These are phyloP conservation scores for Saccharomyces pastorianus DNA, from an alignment of 1,139 yeast genomes.

Conservation along the genomic window DNA sequence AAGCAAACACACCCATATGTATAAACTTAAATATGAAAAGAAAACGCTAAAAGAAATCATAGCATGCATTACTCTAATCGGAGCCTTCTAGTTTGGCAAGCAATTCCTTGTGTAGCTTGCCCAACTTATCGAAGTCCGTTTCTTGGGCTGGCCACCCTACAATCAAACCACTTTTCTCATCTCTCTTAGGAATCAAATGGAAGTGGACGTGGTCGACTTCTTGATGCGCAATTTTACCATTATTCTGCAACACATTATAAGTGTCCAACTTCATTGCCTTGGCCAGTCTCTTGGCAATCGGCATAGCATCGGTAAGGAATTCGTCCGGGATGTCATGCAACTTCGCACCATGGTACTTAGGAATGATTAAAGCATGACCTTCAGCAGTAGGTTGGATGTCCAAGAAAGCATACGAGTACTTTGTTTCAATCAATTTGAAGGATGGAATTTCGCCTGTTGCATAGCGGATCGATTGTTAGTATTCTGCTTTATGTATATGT, in stretches of 20 bases:
- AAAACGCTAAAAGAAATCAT: neutral
- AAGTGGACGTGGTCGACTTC: slow-evolving; percentile 92
- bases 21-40: neutral
- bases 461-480: neutral
- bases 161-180: slow-evolving; percentile 58
- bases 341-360: slow-evolving; percentile 87
- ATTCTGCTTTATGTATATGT: neutral
- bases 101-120: slow-evolving; percentile 55
- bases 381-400: slow-evolving; percentile 88
- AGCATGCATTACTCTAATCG: neutral
- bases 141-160: slow-evolving; percentile 91
- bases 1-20: neutral
- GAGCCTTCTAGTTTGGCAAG: slow-evolving; percentile 41
- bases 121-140: slow-evolving; percentile 63
- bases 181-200: slow-evolving; percentile 87
- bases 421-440: slow-evolving; percentile 76
- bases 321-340: slow-evolving; percentile 90
- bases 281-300: slow-evolving; percentile 79
- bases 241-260: slow-evolving; percentile 84
- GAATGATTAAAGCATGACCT: slow-evolving; percentile 84
- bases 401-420: slow-evolving; percentile 69
- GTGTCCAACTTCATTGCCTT: slow-evolving; percentile 56
- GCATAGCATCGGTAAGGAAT: slow-evolving; percentile 71
- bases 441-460: slow-evolving; percentile 76
- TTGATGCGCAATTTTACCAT: slow-evolving; percentile 91